Conservation (phyloP, 305 asterid genomes). For the Vinca major region DNA sequence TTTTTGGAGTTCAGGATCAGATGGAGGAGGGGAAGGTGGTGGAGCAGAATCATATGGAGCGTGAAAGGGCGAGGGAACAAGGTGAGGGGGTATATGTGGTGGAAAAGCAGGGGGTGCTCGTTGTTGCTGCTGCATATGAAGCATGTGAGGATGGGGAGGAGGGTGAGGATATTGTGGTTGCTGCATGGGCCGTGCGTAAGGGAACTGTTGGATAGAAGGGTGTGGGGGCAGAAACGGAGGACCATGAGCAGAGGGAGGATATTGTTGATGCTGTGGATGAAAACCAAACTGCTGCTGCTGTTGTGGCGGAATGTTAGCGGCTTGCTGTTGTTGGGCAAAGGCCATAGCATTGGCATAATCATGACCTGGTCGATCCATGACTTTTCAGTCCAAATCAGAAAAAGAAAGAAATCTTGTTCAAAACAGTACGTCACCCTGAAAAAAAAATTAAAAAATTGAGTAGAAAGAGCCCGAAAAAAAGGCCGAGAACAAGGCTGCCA, state of each 20-base stretch:
- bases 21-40: conserved; percentile 77
- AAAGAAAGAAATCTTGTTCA: not conserved
- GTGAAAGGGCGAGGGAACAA: conserved; percentile 58
- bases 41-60: conserved; percentile 65
- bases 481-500: not conserved
- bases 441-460: not conserved
- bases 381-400: conserved; percentile 5
- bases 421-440: not conserved
- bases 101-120: conserved; percentile 66
- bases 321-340: conserved; percentile 75
- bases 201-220: conserved; percentile 74
- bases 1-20: conserved; percentile 83
- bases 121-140: conserved; percentile 44
- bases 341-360: conserved; percentile 73
- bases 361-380: conserved; percentile 82
- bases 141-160: conserved; percentile 60
- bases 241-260: conserved; percentile 67
- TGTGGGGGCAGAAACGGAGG: conserved; percentile 73
- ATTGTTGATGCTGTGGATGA: conserved; percentile 85
- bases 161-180: conserved; percentile 66
- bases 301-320: conserved; percentile 24
- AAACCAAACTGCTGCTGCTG: conserved; percentile 52
- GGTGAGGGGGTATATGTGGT: conserved; percentile 71
- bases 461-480: not conserved
- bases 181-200: conserved; percentile 72